These are phyloP conservation scores for Geotrichum histeridarum DNA, from an alignment of 1,139 yeast genomes.

Conservation along the genomic window DNA sequence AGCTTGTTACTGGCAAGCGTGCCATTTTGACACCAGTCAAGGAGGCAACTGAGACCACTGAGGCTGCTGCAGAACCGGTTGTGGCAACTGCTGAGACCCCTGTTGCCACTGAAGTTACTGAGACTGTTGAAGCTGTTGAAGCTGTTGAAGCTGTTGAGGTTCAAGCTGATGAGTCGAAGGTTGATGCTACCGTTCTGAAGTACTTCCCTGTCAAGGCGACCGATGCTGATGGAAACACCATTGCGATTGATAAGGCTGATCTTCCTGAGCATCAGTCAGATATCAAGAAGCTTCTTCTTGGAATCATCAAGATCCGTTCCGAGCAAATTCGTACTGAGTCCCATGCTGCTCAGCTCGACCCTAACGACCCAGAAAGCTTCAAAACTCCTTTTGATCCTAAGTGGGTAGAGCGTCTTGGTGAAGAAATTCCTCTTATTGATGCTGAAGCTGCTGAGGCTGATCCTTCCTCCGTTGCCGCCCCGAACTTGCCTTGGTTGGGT, in stretches of 20 bases:
- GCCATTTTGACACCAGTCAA: conserved; percentile 13
- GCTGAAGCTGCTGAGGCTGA: conserved; percentile 54
- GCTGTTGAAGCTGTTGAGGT: conserved; percentile 11
- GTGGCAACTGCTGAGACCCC: conserved; percentile 7
- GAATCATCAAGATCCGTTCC: conserved; percentile 48
- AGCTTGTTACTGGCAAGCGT: conserved; percentile 28
- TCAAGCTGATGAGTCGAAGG: conserved; percentile 17
- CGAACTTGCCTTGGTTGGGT: conserved; percentile 40
- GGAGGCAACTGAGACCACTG: conserved; percentile 11
- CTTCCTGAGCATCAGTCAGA: conserved; percentile 27
- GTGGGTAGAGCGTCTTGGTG: conserved; percentile 53
- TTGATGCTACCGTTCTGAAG: conserved; percentile 21
- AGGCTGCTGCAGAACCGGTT: conserved; percentile 11
- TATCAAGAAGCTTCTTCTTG: conserved; percentile 53
- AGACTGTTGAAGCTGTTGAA: conserved; percentile 16
- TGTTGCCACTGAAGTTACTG: conserved; percentile 12
- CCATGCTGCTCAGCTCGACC: conserved; percentile 28
- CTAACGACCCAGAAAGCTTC: conserved; percentile 22
- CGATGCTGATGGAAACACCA: conserved; percentile 20
- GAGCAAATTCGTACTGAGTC: conserved; percentile 47
- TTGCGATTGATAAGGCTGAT: conserved; percentile 25
- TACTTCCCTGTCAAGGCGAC: conserved; percentile 22
- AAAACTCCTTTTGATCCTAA: conserved; percentile 47
- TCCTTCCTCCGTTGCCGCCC: conserved; percentile 38
- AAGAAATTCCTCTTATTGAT: conserved; percentile 46